phyloP scores from a whole-genome alignment of 352 stramenopile genomes.

The Phytophthora sojae region DNA sequence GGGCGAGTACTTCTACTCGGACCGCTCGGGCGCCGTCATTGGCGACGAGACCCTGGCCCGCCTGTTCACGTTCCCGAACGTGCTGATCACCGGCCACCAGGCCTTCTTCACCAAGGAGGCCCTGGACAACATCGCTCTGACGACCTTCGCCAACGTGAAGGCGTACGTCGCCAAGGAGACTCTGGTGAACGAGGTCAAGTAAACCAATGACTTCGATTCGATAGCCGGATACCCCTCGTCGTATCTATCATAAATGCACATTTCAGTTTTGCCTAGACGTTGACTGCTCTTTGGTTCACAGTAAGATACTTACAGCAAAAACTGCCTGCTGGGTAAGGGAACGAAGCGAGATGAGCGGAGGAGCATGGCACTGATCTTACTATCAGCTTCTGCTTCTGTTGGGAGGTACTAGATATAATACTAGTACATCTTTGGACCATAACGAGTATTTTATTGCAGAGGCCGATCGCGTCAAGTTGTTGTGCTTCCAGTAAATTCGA shows the following conservation, averaged over 20 bases:
- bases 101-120: conserved; percentile 85
- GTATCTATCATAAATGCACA: conserved; percentile 11
- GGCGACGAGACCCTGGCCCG: conserved; percentile 67
- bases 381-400: too few species aligned
- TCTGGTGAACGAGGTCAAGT: conserved; percentile 62
- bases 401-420: too few species aligned
- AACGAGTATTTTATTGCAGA: too few species aligned
- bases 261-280: neutral
- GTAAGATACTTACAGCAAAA: too few species aligned
- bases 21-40: conserved; percentile 71
- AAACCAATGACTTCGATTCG: conserved; percentile 6
- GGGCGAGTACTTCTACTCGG: conserved; percentile 79
- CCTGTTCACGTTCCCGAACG: conserved; percentile 82
- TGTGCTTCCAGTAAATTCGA: too few species aligned
- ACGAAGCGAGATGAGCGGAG: too few species aligned
- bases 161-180: conserved; percentile 45
- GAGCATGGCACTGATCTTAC: too few species aligned
- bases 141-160: conserved; percentile 75
- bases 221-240: neutral
- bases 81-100: conserved; percentile 83
- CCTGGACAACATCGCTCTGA: conserved; percentile 66
- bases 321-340: too few species aligned
- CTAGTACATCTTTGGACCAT: too few species aligned
- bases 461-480: too few species aligned
- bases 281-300: too few species aligned